Percentiles rank a stretch among this genome's conserved stretches.
These are phyloP conservation scores for Purpureocillium lavendulum DNA, from an alignment of 2,329 filamentous ascomycete genomes.

Conservation along the genomic window DNA sequence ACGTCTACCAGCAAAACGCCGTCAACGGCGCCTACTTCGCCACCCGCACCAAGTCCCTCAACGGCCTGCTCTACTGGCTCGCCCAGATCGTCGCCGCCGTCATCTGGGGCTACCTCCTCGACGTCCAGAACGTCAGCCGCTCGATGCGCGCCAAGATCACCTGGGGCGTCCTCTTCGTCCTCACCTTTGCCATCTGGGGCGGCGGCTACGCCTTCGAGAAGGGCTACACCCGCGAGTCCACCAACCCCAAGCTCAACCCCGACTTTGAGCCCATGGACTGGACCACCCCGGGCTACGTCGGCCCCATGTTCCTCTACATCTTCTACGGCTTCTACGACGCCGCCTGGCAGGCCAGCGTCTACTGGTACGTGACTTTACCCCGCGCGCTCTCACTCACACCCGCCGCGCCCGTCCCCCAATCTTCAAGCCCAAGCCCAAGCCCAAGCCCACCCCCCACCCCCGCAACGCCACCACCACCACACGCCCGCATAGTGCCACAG, in stretches of 20 bases:
- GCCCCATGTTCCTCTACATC: slow-evolving; percentile 81
- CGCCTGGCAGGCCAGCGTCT: slow-evolving; percentile 80
- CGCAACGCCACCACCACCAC: too few species aligned
- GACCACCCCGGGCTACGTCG: slow-evolving; percentile 51
- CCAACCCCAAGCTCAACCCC: slow-evolving; percentile 5
- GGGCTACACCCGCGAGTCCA: slow-evolving; percentile 33
- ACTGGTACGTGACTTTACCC: slow-evolving; percentile 63
- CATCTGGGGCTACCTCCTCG: slow-evolving; percentile 35
- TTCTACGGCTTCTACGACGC: slow-evolving; percentile 89
- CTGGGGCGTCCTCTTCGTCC: slow-evolving; percentile 48
- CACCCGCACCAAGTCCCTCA: slow-evolving; percentile 43
- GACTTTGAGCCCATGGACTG: slow-evolving; percentile 46
- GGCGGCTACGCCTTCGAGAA: slow-evolving; percentile 72
- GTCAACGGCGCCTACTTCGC: slow-evolving; percentile 48
- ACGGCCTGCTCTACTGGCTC: slow-evolving; percentile 45
- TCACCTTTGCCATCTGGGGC: slow-evolving; percentile 76
- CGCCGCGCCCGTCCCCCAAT: too few species aligned
- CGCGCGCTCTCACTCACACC: neutral
- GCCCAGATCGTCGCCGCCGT: slow-evolving; percentile 46
- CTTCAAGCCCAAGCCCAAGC: too few species aligned
- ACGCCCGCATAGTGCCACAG: too few species aligned
- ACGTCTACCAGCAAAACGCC: slow-evolving; percentile 49
- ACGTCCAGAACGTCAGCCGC: slow-evolving; percentile 71
- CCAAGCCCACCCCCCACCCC: too few species aligned
- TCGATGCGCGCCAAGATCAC: slow-evolving; percentile 61